Evolutionary conservation across 441 rosid species (phyloP).

Genomic region (Gossypium gossypioides): DNA sequence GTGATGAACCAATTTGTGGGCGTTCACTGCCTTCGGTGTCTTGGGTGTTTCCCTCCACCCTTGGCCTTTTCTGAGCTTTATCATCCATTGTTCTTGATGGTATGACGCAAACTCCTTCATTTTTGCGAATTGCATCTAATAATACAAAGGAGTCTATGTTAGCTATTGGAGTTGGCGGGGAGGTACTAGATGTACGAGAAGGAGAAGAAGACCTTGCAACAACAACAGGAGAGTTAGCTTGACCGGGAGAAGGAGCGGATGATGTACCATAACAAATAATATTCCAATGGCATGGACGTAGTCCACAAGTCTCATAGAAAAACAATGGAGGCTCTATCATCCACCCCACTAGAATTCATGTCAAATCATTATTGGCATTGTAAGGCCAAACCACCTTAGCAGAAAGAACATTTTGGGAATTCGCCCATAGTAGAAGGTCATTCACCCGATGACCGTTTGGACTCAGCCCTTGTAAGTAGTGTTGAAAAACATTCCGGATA

Average conservation of each 20-base stretch:
- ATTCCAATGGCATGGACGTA: background rate
- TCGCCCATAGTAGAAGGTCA: too few species aligned
- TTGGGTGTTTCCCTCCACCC: background rate
- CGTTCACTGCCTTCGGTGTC: background rate
- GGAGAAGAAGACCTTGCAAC: background rate
- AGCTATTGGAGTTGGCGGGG: background rate
- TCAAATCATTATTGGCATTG: too few species aligned
- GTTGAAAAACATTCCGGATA: too few species aligned
- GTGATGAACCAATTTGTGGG: background rate
- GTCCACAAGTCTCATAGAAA: too few species aligned
- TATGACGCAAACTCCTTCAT: background rate
- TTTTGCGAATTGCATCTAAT: background rate
- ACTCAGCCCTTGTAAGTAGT: too few species aligned
- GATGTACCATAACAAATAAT: background rate
- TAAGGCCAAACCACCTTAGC: too few species aligned
- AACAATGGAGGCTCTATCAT: too few species aligned
- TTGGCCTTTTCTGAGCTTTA: background rate
- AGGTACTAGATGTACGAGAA: background rate
- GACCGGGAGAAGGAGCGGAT: background rate
- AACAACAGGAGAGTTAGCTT: background rate
- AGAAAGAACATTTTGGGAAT: too few species aligned
- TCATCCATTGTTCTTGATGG: background rate
- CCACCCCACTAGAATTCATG: too few species aligned
- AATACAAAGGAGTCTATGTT: background rate
- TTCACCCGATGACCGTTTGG: too few species aligned